Evolutionary conservation across 805 yeast species (phyloP).

Genomic region (Candida methanosorbosa): DNA sequence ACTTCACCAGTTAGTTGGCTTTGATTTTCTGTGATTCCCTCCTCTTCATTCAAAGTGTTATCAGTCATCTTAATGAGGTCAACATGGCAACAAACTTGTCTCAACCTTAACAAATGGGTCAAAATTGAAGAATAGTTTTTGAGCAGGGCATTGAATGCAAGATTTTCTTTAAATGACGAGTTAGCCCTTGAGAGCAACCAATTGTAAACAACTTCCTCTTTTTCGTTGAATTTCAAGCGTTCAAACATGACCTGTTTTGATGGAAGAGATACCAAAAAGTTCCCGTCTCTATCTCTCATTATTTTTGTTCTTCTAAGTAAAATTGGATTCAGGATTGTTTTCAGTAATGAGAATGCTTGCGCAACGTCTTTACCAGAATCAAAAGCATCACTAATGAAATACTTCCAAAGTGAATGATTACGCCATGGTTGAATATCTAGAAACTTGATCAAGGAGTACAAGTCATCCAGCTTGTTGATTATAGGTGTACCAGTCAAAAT

Average conservation of each 20-base stretch:
- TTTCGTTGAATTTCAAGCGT: constrained; percentile 53
- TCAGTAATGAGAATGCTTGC: constrained; percentile 76
- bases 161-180: constrained; percentile 47
- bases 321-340: constrained; percentile 76
- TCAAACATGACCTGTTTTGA: constrained; percentile 65
- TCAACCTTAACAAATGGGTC: constrained; percentile 70
- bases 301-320: constrained; percentile 77
- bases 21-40: constrained; percentile 22
- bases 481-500: constrained; percentile 90
- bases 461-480: constrained; percentile 78
- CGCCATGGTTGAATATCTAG: constrained; percentile 85
- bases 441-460: constrained; percentile 69
- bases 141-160: constrained; percentile 58
- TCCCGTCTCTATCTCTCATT: constrained; percentile 70
- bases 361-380: constrained; percentile 55
- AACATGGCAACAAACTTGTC: constrained; percentile 87
- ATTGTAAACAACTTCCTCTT: constrained; percentile 58
- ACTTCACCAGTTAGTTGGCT: constrained; percentile 3
- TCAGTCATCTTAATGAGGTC: constrained; percentile 45
- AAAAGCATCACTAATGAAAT: constrained; percentile 77
- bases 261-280: constrained; percentile 68
- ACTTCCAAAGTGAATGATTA: constrained; percentile 77
- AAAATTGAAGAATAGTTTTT: constrained; percentile 71
- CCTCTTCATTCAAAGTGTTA: constrained; percentile 28
- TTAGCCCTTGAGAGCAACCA: constrained; percentile 64